Conservation (phyloP, 176 grass and related monocot species). For the Zoysia japonica region DNA sequence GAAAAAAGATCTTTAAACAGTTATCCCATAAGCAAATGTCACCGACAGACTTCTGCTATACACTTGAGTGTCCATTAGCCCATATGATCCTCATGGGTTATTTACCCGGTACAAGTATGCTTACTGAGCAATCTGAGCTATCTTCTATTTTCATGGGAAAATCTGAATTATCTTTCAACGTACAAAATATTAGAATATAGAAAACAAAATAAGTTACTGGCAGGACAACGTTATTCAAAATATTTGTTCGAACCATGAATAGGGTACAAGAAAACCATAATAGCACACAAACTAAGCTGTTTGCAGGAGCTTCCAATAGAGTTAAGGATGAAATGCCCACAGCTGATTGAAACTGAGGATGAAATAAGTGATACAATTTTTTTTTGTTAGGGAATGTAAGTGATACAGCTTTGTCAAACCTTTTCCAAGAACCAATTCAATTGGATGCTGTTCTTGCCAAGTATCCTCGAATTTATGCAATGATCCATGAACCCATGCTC, state of each 20-base stretch:
- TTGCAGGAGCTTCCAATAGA: background rate
- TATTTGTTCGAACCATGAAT: background rate
- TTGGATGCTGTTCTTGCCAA: conserved; percentile 84
- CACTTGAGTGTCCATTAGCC: background rate
- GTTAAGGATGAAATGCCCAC: conserved; percentile 13
- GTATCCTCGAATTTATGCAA: conserved; percentile 95
- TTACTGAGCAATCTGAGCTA: background rate
- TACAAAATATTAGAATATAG: conserved; percentile 11
- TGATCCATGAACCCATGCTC: conserved; percentile 77
- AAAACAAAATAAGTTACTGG: background rate
- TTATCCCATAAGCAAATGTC: conserved; percentile 25
- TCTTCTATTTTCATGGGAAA: background rate
- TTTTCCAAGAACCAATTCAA: conserved; percentile 85
- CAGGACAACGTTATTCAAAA: background rate
- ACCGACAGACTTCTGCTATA: background rate
- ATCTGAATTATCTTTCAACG: background rate
- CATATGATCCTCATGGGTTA: background rate
- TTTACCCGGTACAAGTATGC: background rate
- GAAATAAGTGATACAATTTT: conserved; percentile 21
- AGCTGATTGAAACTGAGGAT: conserved; percentile 12
- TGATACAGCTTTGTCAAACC: conserved; percentile 33
- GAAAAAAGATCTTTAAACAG: conserved; percentile 10
- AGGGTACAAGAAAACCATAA: conserved; percentile 27
- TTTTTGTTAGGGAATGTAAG: too few relatives aligned
- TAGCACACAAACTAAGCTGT: conserved; percentile 8